Conservation (phyloP, 805 yeast genomes). For the Lachancea waltii region DNA sequence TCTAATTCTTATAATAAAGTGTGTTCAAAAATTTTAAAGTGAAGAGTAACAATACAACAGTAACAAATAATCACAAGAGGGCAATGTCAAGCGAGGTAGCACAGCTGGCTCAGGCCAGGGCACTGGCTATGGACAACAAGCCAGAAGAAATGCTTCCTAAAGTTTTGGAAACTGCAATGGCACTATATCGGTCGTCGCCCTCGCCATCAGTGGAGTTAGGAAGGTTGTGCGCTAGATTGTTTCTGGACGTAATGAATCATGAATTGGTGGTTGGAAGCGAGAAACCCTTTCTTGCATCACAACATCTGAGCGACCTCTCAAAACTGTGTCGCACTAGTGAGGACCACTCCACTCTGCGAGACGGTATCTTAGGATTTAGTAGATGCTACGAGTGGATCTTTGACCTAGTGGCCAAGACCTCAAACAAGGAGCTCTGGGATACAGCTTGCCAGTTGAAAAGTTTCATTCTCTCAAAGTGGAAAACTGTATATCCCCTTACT, state of each 20-base stretch:
- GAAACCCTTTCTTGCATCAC: conserved; percentile 29
- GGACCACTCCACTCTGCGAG: conserved; percentile 33
- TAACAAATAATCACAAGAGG: neutral
- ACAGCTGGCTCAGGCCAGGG: conserved; percentile 27
- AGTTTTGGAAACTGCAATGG: conserved; percentile 29
- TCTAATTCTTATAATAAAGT: no score
- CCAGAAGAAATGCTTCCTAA: conserved; percentile 28
- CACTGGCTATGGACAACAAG: conserved; percentile 28
- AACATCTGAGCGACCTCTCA: conserved; percentile 24
- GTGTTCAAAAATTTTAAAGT: neutral
- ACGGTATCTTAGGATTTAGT: conserved; percentile 37
- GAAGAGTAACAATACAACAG: neutral
- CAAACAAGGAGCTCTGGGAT: conserved; percentile 45
- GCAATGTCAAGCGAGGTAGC: conserved; percentile 11
- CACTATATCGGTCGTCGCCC: conserved; percentile 20
- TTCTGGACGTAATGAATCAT: conserved; percentile 24
- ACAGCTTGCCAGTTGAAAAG: conserved; percentile 50
- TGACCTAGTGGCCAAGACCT: conserved; percentile 38
- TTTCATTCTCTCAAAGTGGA: conserved; percentile 56
- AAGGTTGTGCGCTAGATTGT: conserved; percentile 13
- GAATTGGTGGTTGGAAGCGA: conserved; percentile 20
- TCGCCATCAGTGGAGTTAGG: conserved; percentile 6
- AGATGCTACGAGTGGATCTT: conserved; percentile 42
- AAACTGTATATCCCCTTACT: conserved; percentile 46
- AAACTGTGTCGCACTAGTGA: conserved; percentile 18